phyloP scores from a whole-genome alignment of 2,329 filamentous ascomycete genomes.

The Xylariaceae sp. region DNA sequence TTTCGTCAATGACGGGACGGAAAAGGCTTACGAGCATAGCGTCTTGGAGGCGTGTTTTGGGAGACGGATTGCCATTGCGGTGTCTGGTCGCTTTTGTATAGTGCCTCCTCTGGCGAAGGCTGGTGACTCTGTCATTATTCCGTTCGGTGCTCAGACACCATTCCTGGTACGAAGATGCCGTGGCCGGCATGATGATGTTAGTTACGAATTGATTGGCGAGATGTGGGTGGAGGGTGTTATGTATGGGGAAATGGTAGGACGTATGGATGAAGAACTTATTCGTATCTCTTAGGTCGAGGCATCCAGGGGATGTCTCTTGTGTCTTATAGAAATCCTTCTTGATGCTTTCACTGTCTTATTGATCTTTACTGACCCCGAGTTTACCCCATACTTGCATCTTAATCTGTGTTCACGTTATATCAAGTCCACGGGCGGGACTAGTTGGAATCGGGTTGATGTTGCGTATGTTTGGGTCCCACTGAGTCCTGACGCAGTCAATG shows the following conservation, averaged over 20 bases:
- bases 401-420: too few relatives aligned
- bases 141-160: slow-evolving; percentile 15
- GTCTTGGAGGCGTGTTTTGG: slow-evolving; percentile 9
- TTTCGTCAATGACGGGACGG: background rate
- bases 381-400: too few relatives aligned
- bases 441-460: too few relatives aligned
- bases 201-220: slow-evolving; percentile 14
- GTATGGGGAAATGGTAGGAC: slow-evolving; percentile 15
- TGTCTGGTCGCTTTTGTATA: slow-evolving; percentile 8
- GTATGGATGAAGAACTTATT: slow-evolving; percentile 10
- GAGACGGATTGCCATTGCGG: slow-evolving; percentile 10
- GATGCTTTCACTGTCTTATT: too few relatives aligned
- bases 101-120: slow-evolving; percentile 12
- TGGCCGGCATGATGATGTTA: background rate
- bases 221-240: slow-evolving; percentile 16
- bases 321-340: too few relatives aligned
- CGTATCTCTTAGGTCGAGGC: slow-evolving; percentile 5
- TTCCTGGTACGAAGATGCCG: slow-evolving; percentile 12
- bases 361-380: too few relatives aligned
- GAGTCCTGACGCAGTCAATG: too few relatives aligned
- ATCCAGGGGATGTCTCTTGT: too few relatives aligned
- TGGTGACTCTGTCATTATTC: slow-evolving; percentile 14
- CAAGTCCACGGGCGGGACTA: too few relatives aligned
- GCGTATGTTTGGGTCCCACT: too few relatives aligned
- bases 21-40: background rate